Conservation (phyloP, 495 filamentous ascomycete genomes). For the Terfezia claveryi region DNA sequence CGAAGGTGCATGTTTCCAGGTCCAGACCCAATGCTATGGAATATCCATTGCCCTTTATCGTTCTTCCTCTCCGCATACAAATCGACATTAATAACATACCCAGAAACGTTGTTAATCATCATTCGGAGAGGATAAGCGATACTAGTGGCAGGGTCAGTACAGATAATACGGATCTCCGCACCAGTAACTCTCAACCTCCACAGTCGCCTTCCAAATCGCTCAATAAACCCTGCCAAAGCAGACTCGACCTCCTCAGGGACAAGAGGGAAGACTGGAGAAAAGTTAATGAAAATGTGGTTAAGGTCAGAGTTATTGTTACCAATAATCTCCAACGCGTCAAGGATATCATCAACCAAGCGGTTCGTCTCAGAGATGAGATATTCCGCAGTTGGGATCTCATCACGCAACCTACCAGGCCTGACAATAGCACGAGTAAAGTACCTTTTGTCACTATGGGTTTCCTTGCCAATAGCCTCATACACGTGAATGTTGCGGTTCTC, state of each 20-base stretch:
- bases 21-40: constrained; percentile 93
- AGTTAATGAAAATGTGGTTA: constrained; percentile 99
- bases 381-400: constrained; percentile 91
- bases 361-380: constrained; percentile 96
- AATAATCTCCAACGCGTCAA: constrained; percentile 93
- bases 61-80: constrained; percentile 94
- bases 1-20: constrained; percentile 88
- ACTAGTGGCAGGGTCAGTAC: constrained; percentile 69
- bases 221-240: constrained; percentile 82
- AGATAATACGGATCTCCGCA: constrained; percentile 95
- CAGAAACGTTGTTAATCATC: constrained; percentile 93
- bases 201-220: constrained; percentile 81
- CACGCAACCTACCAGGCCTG: constrained; percentile 71
- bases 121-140: constrained; percentile 83
- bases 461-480: constrained; percentile 89
- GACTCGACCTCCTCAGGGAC: constrained; percentile 78
- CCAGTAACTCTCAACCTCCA: constrained; percentile 95
- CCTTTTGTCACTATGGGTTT: constrained; percentile 80
- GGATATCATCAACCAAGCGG: constrained; percentile 86
- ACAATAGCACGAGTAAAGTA: constrained; percentile 96
- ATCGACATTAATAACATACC: constrained; percentile 96
- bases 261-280: constrained; percentile 83
- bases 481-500: constrained; percentile 98
- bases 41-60: constrained; percentile 88
- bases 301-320: constrained; percentile 98